Evolutionary conservation across 2,329 filamentous ascomycete genomes (phyloP).

Genomic region (Colletotrichum cereale): DNA sequence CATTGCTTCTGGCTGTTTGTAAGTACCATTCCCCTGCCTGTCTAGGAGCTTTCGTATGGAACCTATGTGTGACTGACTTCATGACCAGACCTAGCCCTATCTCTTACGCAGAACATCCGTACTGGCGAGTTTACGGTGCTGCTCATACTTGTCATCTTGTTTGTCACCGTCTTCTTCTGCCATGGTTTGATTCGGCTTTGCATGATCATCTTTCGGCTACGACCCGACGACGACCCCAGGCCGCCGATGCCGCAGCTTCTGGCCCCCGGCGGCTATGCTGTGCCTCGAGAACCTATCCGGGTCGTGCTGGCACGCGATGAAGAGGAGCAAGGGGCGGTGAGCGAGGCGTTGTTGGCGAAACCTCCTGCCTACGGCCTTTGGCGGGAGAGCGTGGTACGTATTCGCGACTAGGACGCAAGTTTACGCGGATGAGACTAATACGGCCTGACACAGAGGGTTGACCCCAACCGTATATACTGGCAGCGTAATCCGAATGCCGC

Average conservation of each 20-base stretch:
- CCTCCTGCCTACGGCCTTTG: slow-evolving; percentile 90
- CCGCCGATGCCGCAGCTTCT: slow-evolving; percentile 56
- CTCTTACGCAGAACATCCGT: slow-evolving; percentile 72
- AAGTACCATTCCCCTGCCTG: slow-evolving; percentile 52
- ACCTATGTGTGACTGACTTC: not conserved
- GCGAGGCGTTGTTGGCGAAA: slow-evolving; percentile 67
- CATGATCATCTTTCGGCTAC: slow-evolving; percentile 70
- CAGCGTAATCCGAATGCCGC: slow-evolving; percentile 68
- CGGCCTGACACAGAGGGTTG: slow-evolving; percentile 69
- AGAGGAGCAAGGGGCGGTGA: slow-evolving; percentile 65
- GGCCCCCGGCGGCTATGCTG: slow-evolving; percentile 73
- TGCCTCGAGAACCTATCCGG: slow-evolving; percentile 80
- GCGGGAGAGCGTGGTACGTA: slow-evolving; percentile 82
- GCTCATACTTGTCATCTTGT: slow-evolving; percentile 81
- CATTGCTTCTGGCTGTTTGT: slow-evolving; percentile 74
- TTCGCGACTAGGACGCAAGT: not conserved
- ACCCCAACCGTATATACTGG: slow-evolving; percentile 87
- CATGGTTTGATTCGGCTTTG: slow-evolving; percentile 81
- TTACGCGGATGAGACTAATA: not conserved
- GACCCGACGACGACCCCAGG: slow-evolving; percentile 39
- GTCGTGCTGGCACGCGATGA: slow-evolving; percentile 82
- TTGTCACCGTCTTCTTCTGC: slow-evolving; percentile 82
- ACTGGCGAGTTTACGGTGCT: slow-evolving; percentile 83
- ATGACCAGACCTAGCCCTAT: slow-evolving; percentile 77
- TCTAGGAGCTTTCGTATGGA: not conserved